Conservation (phyloP, 306 rosid genomes). For the Acacia acuminata region DNA sequence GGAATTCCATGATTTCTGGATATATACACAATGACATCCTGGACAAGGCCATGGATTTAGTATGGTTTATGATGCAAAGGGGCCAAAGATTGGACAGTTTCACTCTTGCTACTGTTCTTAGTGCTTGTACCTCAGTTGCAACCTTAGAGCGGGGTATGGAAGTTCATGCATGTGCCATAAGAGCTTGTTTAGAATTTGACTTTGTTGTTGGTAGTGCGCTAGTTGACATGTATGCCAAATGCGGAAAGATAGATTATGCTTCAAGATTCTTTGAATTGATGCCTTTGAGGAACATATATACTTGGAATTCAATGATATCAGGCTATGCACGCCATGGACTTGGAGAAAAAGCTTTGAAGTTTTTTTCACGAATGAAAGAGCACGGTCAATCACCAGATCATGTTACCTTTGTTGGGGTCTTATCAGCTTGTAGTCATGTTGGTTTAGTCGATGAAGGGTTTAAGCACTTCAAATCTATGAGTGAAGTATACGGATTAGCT, state of each 20-base stretch:
- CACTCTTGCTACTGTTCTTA: constrained; percentile 90
- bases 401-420: constrained; percentile 86
- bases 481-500: constrained; percentile 54
- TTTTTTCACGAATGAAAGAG: constrained; percentile 73
- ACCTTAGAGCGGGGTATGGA: constrained; percentile 90
- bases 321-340: constrained; percentile 92
- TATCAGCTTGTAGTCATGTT: constrained; percentile 93
- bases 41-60: constrained; percentile 79
- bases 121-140: constrained; percentile 94
- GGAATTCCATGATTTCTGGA: constrained; percentile 96
- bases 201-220: constrained; percentile 91
- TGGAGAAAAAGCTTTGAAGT: constrained; percentile 66
- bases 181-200: constrained; percentile 81
- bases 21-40: constrained; percentile 73
- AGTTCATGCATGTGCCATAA: constrained; percentile 79
- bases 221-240: constrained; percentile 88
- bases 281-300: constrained; percentile 72
- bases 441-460: constrained; percentile 83
- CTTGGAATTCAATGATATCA: constrained; percentile 95
- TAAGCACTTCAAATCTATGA: constrained; percentile 69
- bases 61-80: constrained; percentile 81
- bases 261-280: constrained; percentile 80
- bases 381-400: constrained; percentile 74
- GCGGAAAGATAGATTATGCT: constrained; percentile 88
- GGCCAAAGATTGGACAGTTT: constrained; percentile 83